A percentile compares a stretch with the other conserved stretches of the same genome.
Evolutionary conservation across 768 basidiomycete species (phyloP).

Genomic region (Amanita muscaria): DNA sequence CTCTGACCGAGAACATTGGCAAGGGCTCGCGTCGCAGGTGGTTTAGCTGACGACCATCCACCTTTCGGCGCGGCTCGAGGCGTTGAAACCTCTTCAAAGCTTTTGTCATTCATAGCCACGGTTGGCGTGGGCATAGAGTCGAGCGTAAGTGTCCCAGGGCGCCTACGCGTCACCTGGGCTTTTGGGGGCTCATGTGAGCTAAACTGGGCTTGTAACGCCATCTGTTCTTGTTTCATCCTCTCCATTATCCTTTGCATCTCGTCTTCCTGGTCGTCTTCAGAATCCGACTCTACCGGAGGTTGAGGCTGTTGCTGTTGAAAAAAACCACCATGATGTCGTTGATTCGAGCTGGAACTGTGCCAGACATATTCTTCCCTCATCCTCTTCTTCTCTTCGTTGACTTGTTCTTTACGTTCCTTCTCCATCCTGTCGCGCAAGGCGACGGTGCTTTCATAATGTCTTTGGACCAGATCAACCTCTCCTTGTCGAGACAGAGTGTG

Average conservation of each 20-base stretch:
- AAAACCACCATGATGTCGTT: neutral
- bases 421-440: slow-evolving; percentile 38
- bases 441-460: slow-evolving; percentile 31
- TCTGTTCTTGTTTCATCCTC: slow-evolving; percentile 5
- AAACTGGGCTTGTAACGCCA: slow-evolving; percentile 7
- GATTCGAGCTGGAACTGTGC: slow-evolving; percentile 6
- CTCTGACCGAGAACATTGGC: neutral
- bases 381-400: slow-evolving; percentile 29
- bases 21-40: neutral
- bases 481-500: slow-evolving; percentile 22
- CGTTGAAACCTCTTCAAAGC: neutral
- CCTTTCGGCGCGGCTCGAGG: neutral
- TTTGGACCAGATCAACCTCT: slow-evolving; percentile 23
- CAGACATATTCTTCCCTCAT: slow-evolving; percentile 24
- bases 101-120: neutral
- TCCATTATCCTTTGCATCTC: slow-evolving; percentile 5
- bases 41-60: slow-evolving; percentile 1
- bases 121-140: neutral
- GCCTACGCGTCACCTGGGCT: neutral
- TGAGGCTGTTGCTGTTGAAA: neutral
- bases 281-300: neutral
- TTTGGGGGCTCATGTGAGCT: neutral
- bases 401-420: slow-evolving; percentile 36
- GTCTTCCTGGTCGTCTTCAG: neutral
- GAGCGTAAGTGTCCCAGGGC: slow-evolving; percentile 3